phyloP scores from a whole-genome alignment of 306 rosid genomes.

The Prosopis cineraria region DNA sequence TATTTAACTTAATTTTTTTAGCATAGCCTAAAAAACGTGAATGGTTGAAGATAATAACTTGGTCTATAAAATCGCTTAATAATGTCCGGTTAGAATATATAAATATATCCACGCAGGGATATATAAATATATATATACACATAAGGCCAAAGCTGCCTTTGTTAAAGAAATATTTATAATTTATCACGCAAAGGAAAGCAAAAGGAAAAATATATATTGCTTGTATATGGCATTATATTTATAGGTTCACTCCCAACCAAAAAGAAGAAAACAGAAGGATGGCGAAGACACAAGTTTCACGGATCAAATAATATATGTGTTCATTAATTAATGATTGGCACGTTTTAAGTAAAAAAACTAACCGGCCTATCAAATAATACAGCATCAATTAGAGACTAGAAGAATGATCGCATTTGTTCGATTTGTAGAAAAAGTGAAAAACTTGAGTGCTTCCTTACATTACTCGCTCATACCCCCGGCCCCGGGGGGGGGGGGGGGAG shows the following conservation, averaged over 20 bases:
- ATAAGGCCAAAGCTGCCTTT: slow-evolving; percentile 21
- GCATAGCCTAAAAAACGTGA: background rate
- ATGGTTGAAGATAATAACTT: slow-evolving; percentile 2
- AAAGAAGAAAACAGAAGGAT: background rate
- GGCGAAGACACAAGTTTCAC: background rate
- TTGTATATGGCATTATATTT: background rate
- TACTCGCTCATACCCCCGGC: too few relatives aligned
- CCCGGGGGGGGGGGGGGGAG: too few relatives aligned
- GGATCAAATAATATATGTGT: background rate
- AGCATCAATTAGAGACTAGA: too few relatives aligned
- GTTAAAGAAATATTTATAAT: background rate
- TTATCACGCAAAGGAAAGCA: background rate
- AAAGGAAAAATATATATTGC: background rate
- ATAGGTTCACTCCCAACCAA: background rate
- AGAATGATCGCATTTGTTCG: too few relatives aligned
- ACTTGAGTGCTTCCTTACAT: too few relatives aligned
- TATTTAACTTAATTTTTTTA: background rate
- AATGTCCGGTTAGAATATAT: slow-evolving; percentile 10
- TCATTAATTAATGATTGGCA: background rate
- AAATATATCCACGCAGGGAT: background rate
- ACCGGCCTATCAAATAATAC: too few relatives aligned
- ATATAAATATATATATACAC: too few relatives aligned
- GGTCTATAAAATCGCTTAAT: slow-evolving; percentile 15
- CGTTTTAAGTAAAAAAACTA: background rate
- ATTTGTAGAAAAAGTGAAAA: too few relatives aligned